These are phyloP conservation scores for Astragalus glycyphyllos DNA, from an alignment of 306 rosid genomes.

Conservation along the genomic window DNA sequence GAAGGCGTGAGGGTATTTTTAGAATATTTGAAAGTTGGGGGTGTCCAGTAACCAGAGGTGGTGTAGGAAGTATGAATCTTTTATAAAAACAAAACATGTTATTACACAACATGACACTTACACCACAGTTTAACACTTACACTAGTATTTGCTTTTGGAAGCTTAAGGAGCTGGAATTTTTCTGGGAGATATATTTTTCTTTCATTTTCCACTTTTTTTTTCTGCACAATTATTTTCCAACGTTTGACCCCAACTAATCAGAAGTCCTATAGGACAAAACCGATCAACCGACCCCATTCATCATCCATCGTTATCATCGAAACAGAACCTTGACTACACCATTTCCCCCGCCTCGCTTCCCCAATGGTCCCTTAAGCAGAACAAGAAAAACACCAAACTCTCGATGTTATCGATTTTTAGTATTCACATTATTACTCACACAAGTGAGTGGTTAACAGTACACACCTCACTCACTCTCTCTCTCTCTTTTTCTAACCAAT, in stretches of 20 bases:
- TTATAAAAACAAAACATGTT: too few relatives aligned
- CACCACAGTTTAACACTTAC: too few relatives aligned
- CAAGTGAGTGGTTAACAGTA: constrained; percentile 49
- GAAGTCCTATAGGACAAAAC: constrained; percentile 38
- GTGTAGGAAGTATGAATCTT: too few relatives aligned
- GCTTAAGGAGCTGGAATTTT: constrained; percentile 24
- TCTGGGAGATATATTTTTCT: neutral
- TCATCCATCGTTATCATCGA: constrained; percentile 44
- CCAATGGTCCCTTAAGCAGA: constrained; percentile 44
- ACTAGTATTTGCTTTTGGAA: neutral
- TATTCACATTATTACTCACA: constrained; percentile 50
- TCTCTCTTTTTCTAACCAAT: constrained; percentile 42
- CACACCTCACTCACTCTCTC: neutral
- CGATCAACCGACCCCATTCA: constrained; percentile 48
- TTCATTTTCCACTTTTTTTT: neutral
- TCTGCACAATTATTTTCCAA: neutral
- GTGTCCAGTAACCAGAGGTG: too few relatives aligned
- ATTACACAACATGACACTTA: too few relatives aligned
- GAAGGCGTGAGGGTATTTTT: too few relatives aligned
- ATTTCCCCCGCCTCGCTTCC: neutral
- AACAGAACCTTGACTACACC: constrained; percentile 25
- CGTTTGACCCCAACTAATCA: constrained; percentile 24
- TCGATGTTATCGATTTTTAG: constrained; percentile 52
- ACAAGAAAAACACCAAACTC: constrained; percentile 63
- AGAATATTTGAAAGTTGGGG: too few relatives aligned